Base-by-base conservation (phyloP, 441 rosid species). In the Lepidium campestre region DNA sequence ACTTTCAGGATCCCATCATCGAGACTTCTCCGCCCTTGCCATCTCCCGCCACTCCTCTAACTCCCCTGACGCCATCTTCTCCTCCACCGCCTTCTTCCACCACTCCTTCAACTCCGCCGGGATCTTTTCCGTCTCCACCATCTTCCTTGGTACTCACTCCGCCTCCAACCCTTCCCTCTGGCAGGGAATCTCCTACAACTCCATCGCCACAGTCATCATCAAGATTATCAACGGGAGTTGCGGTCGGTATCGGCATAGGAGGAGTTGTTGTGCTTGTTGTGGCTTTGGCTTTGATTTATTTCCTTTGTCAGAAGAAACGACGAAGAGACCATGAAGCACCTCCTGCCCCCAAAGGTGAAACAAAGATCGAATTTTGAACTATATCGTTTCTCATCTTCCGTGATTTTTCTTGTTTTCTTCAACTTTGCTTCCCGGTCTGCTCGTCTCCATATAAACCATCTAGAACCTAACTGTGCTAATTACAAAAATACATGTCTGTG, bases 231-330 rank as follows among this genome's bases (percentile, higher is more conserved):
- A 78, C 82, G 15, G 87, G 82, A 36, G 46, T 78, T 20, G 82
- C 82, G 13, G 88, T 85, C 41, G 98, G 88, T 20, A 47, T 86
- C 20, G 89, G 81, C 1, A 23, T 85, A 13, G 97, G 90, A 18
- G 98, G 90, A 62, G 78, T 84, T 67, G 84, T 44, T 20, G 23
- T 88, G 35, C 63, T 57, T 57, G 20, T 91, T 67, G 27, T 78
- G 37, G 75, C 75, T 36, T 35, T 80, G 74, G 54, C 71, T 71
- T 37, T 88, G 62, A 31, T 86, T 34, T 82, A 60, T 82, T 62
- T 81, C 57, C 54, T 82, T 65, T 79, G 82, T 20, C 70, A 71
- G 62, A 85, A 75, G 63, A 89, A 71, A 79, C 77, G 65, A 75
- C 68, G 70, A 46, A 80, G 81, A 64, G 74, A 82, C 15, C 57